Evolutionary conservation across 192 early-diverging fungal genomes (phyloP).

Genomic region (Obelidium mucronatum): DNA sequence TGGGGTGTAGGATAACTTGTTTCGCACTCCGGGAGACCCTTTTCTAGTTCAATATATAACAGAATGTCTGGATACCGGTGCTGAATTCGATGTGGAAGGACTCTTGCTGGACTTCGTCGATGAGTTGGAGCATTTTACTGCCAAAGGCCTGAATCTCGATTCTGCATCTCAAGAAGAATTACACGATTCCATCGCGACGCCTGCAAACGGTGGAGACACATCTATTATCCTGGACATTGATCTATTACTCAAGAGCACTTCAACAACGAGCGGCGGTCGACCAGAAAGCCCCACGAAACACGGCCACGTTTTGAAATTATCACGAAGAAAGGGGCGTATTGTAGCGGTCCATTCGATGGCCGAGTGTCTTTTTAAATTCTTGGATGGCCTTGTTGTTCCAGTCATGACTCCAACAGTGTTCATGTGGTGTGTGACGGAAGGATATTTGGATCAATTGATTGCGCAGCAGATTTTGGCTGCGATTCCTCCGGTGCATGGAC

Average conservation of each 20-base stretch:
- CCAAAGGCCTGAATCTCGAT: conserved; percentile 32
- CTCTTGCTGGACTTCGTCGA: conserved; percentile 35
- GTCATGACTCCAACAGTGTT: conserved; percentile 75
- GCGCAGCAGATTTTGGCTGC: conserved; percentile 58
- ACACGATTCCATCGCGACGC: neutral
- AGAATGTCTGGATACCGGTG: conserved; percentile 82
- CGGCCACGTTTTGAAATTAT: conserved; percentile 13
- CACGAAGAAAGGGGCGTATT: conserved; percentile 35
- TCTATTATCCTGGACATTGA: conserved; percentile 16
- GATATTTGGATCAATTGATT: conserved; percentile 41
- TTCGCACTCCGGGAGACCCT: conserved; percentile 69
- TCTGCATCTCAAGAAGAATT: conserved; percentile 22
- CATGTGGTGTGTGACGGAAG: conserved; percentile 67
- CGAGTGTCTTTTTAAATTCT: conserved; percentile 71
- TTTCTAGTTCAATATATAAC: conserved; percentile 68
- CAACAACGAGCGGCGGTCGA: neutral
- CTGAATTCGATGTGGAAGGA: conserved; percentile 64
- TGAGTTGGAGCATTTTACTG: conserved; percentile 10
- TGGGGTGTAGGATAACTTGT: conserved; percentile 67
- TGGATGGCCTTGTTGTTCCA: conserved; percentile 75
- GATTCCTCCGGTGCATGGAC: conserved; percentile 72
- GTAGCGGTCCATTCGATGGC: conserved; percentile 76
- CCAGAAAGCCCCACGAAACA: neutral
- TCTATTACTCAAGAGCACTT: neutral
- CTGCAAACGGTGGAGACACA: neutral